A percentile compares a stretch with the other conserved stretches of the same genome.
Evolutionary conservation across 805 yeast species (phyloP).

Genomic region (Yarrowia sp.): DNA sequence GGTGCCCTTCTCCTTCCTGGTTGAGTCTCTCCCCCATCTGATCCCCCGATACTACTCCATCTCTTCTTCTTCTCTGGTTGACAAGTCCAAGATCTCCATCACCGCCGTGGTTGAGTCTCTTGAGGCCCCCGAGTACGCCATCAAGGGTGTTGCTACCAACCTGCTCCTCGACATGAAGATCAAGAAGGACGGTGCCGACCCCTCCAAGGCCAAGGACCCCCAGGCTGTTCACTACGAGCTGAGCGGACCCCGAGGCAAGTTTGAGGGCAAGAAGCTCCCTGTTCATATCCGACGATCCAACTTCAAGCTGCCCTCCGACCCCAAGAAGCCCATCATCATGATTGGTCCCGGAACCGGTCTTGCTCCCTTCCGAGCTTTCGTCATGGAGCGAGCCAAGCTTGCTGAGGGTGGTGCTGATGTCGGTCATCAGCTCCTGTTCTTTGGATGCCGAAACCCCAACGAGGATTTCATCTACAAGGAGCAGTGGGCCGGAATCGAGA

Average conservation of each 20-base stretch:
- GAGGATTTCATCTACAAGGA: conserved; percentile 84
- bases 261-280: conserved; percentile 60
- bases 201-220: conserved; percentile 39
- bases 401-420: conserved; percentile 50
- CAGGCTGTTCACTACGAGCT: conserved; percentile 60
- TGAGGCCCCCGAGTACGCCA: conserved; percentile 39
- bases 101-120: conserved; percentile 89
- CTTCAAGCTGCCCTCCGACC: conserved; percentile 86
- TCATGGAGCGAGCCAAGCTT: conserved; percentile 76
- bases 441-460: conserved; percentile 75
- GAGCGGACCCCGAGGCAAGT: conserved; percentile 75
- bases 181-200: conserved; percentile 49
- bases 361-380: conserved; percentile 95
- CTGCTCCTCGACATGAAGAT: conserved; percentile 70
- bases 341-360: conserved; percentile 99
- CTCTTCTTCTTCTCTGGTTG: conserved; percentile 80
- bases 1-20: conserved; percentile 80
- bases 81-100: conserved; percentile 70
- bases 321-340: conserved; percentile 80
- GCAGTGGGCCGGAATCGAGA: conserved; percentile 60
- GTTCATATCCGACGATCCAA: conserved; percentile 93
- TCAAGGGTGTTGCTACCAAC: conserved; percentile 89
- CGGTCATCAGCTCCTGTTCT: conserved; percentile 77
- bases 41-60: conserved; percentile 96
- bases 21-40: conserved; percentile 76